Conservation (phyloP, 164 flowering plant genomes). For the Berberis thunbergii region DNA sequence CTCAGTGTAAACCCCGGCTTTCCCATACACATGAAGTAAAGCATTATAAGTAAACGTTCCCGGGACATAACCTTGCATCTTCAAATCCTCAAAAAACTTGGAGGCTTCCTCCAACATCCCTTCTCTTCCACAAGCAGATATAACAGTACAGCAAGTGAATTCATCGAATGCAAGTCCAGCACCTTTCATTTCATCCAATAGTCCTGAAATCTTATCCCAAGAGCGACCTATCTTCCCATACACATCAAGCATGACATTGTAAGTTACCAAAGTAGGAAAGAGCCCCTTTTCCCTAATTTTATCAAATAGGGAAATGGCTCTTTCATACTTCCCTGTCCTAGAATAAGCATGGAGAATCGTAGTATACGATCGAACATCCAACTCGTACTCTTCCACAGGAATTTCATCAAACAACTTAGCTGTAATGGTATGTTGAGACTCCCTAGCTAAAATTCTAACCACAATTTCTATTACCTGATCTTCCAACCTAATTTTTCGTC, state of each 20-base stretch:
- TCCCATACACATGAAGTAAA: constrained; percentile 73
- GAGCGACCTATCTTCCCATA: constrained; percentile 89
- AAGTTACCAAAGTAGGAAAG: constrained; percentile 65
- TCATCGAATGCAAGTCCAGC: constrained; percentile 68
- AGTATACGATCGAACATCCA: constrained; percentile 72
- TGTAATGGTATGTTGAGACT: constrained; percentile 57
- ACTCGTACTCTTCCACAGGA: constrained; percentile 42
- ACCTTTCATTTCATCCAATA: constrained; percentile 69
- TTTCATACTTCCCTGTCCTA: constrained; percentile 44
- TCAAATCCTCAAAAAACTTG: constrained; percentile 47
- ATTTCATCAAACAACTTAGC: constrained; percentile 58
- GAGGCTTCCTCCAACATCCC: constrained; percentile 73
- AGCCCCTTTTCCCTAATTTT: constrained; percentile 48
- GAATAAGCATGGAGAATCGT: constrained; percentile 65
- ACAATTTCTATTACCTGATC: constrained; percentile 44
- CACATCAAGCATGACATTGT: constrained; percentile 84
- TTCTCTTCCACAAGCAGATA: constrained; percentile 87
- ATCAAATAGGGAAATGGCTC: constrained; percentile 47
- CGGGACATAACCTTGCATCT: constrained; percentile 49
- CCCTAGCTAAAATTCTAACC: constrained; percentile 62
- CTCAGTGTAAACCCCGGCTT: constrained; percentile 58
- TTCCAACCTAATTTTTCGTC: constrained; percentile 20
- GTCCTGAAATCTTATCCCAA: constrained; percentile 50
- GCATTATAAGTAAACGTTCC: constrained; percentile 82
- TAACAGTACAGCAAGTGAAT: constrained; percentile 85